These are phyloP conservation scores for Boletus subluridellus DNA, from an alignment of 1,284 basidiomycete genomes.

Conservation along the genomic window DNA sequence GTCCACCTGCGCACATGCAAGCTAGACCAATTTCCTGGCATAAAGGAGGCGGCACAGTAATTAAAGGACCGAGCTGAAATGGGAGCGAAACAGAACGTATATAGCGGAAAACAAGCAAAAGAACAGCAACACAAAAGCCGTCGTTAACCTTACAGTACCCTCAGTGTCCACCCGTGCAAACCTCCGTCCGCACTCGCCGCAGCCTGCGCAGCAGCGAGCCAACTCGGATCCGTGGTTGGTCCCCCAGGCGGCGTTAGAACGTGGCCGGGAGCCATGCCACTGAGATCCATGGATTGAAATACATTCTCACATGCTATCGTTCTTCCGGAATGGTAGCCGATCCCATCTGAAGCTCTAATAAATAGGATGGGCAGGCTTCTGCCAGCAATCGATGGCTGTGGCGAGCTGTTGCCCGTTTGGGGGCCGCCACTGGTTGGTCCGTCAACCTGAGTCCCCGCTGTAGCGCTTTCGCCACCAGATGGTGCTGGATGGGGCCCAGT, in stretches of 20 bases:
- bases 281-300: conserved; percentile 61
- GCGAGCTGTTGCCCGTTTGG: conserved; percentile 25
- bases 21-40: conserved; percentile 10
- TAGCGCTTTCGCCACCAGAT: conserved; percentile 19
- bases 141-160: conserved; percentile 54
- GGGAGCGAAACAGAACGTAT: conserved; percentile 28
- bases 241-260: conserved; percentile 38
- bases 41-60: conserved; percentile 2
- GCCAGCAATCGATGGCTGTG: conserved; percentile 54
- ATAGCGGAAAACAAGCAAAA: conserved; percentile 30
- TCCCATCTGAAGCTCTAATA: conserved; percentile 71
- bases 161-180: conserved; percentile 67
- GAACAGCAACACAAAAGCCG: conserved; percentile 20
- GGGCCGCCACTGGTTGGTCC: conserved; percentile 19
- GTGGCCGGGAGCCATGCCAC: conserved; percentile 37
- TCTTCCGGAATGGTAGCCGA: conserved; percentile 80
- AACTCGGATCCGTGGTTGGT: conserved; percentile 51
- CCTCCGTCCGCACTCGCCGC: conserved; percentile 55
- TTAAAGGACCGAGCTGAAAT: conserved; percentile 6
- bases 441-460: conserved; percentile 21
- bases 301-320: conserved; percentile 82
- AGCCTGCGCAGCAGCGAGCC: conserved; percentile 66
- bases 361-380: conserved; percentile 68
- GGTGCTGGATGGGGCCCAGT: conserved; percentile 36
- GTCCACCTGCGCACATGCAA: conserved; percentile 6